These are phyloP conservation scores for Mycena leptocephala DNA, from an alignment of 768 basidiomycete species.

Conservation along the genomic window DNA sequence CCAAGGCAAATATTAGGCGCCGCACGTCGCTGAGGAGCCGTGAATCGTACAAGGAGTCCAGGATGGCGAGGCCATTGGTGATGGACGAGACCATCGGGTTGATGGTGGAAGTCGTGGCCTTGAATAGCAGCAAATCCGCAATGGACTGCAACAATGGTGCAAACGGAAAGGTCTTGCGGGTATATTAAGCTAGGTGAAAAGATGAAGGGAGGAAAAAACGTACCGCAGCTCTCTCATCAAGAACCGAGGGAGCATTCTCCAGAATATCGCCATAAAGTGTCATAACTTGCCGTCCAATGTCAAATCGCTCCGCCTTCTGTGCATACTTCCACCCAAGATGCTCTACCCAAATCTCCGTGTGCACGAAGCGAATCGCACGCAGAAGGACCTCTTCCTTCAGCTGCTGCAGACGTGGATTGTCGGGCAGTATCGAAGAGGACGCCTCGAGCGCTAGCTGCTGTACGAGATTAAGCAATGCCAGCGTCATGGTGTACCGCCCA, in stretches of 20 bases:
- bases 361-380: constrained; percentile 84
- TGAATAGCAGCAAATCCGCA: constrained; percentile 80
- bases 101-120: constrained; percentile 86
- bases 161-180: constrained; percentile 62
- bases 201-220: neutral
- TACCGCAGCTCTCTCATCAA: constrained; percentile 53
- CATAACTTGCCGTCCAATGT: constrained; percentile 82
- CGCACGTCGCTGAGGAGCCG: constrained; percentile 81
- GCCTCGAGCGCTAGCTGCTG: constrained; percentile 85
- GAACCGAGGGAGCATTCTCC: constrained; percentile 69
- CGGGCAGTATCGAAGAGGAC: constrained; percentile 69
- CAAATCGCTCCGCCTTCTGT: constrained; percentile 87
- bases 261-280: constrained; percentile 80
- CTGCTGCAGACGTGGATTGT: constrained; percentile 74
- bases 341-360: constrained; percentile 91
- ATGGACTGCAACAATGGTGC: constrained; percentile 73
- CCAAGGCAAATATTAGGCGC: constrained; percentile 78
- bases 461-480: constrained; percentile 84
- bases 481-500: constrained; percentile 87
- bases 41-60: constrained; percentile 72
- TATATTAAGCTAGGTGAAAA: neutral
- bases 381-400: constrained; percentile 90
- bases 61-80: constrained; percentile 71
- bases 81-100: constrained; percentile 85
- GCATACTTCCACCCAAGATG: constrained; percentile 91